Conservation (phyloP, 306 rosid species). For the Vigna reflexopilosa region DNA sequence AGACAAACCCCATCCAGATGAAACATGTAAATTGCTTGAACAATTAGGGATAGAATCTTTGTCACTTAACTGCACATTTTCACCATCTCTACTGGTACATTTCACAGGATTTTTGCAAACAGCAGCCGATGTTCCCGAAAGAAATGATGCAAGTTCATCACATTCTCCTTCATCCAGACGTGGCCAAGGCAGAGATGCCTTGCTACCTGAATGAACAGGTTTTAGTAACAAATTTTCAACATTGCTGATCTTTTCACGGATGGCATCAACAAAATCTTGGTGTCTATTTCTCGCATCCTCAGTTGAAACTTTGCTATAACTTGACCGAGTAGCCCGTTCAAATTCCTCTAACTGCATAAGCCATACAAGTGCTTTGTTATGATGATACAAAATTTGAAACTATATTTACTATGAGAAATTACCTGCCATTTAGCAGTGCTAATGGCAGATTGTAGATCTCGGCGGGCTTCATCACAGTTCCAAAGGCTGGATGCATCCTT, state of each 20-base stretch:
- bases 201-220: conserved; percentile 59
- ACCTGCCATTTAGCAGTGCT: conserved; percentile 99
- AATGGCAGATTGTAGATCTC: conserved; percentile 85
- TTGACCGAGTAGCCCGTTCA: conserved; percentile 68
- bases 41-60: conserved; percentile 43
- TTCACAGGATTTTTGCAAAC: conserved; percentile 39
- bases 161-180: conserved; percentile 83
- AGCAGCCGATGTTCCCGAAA: conserved; percentile 58
- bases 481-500: conserved; percentile 66
- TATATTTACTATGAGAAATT: neutral
- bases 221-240: conserved; percentile 64
- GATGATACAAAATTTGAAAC: neutral
- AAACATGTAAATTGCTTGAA: conserved; percentile 44
- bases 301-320: conserved; percentile 63
- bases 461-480: conserved; percentile 68
- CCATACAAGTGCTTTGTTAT: conserved; percentile 37
- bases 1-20: conserved; percentile 52
- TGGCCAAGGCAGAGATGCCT: conserved; percentile 71
- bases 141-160: conserved; percentile 84
- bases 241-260: conserved; percentile 61
- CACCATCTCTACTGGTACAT: conserved; percentile 45
- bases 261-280: conserved; percentile 71
- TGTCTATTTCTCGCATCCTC: conserved; percentile 78
- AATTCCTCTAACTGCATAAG: conserved; percentile 89
- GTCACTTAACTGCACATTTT: conserved; percentile 46